Evolutionary conservation across 169 alveolate genomes (phyloP).

Genomic region (Cryptosporidium viatorum): DNA sequence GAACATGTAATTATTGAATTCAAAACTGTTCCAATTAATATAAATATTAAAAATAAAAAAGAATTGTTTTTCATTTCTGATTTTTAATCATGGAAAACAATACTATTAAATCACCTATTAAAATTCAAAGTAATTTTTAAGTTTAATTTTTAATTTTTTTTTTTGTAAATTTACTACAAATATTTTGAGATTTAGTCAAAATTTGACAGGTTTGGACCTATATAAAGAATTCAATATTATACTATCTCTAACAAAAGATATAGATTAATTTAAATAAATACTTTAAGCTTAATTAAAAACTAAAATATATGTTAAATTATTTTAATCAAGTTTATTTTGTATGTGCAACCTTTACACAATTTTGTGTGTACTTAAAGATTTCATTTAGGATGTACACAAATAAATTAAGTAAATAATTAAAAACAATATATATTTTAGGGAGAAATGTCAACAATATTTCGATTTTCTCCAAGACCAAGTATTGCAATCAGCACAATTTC

Average conservation of each 20-base stretch:
- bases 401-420: neutral
- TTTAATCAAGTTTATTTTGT: too few relatives aligned
- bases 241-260: neutral
- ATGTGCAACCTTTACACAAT: neutral
- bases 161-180: neutral
- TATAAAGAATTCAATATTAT: neutral
- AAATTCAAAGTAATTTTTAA: neutral
- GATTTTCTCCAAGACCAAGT: slow-evolving; percentile 28
- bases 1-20: neutral
- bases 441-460: slow-evolving; percentile 31
- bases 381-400: neutral
- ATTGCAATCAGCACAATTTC: slow-evolving; percentile 25
- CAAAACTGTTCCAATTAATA: neutral
- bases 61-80: neutral
- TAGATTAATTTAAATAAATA: neutral
- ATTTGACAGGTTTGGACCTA: neutral
- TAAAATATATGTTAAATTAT: too few relatives aligned
- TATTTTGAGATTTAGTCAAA: neutral
- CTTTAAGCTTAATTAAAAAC: neutral
- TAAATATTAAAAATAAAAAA: neutral
- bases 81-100: neutral
- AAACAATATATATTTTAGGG: neutral
- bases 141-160: neutral
- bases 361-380: slow-evolving; percentile 1
- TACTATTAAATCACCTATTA: neutral